These are phyloP conservation scores for Glycine latifolia DNA, from an alignment of 306 rosid genomes.

Conservation along the genomic window DNA sequence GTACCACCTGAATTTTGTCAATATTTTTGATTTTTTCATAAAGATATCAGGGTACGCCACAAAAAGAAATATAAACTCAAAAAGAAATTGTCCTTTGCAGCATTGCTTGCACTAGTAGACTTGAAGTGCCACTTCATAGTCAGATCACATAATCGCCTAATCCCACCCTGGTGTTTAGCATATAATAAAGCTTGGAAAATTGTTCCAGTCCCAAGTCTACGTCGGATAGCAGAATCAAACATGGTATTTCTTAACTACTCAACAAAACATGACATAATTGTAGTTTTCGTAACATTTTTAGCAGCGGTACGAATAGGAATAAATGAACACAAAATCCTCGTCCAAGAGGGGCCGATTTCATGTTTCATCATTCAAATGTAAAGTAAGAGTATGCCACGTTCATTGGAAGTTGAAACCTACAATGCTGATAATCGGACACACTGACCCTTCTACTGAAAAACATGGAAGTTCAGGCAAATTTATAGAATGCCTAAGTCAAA, in stretches of 20 bases:
- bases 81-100: neutral
- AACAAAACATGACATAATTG: slow-evolving; percentile 1
- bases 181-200: neutral
- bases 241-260: slow-evolving; percentile 9
- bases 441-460: slow-evolving; percentile 40
- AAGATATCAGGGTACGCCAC: no score
- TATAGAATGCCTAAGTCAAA: slow-evolving; percentile 44
- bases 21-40: neutral
- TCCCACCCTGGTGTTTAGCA: neutral
- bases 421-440: slow-evolving; percentile 28
- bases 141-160: neutral
- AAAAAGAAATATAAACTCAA: no score
- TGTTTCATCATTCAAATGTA: slow-evolving; percentile 26
- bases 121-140: neutral
- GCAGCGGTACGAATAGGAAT: neutral
- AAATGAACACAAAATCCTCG: slow-evolving; percentile 11
- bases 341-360: neutral
- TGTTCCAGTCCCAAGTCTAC: neutral
- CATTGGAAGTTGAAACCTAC: slow-evolving; percentile 34
- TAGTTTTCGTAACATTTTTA: neutral
- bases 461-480: slow-evolving; percentile 37
- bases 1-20: neutral
- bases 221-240: neutral
- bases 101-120: neutral
- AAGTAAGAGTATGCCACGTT: slow-evolving; percentile 16